Base-by-base conservation (phyloP, 768 basidiomycete species). In the Pleurotus tuoliensis region DNA sequence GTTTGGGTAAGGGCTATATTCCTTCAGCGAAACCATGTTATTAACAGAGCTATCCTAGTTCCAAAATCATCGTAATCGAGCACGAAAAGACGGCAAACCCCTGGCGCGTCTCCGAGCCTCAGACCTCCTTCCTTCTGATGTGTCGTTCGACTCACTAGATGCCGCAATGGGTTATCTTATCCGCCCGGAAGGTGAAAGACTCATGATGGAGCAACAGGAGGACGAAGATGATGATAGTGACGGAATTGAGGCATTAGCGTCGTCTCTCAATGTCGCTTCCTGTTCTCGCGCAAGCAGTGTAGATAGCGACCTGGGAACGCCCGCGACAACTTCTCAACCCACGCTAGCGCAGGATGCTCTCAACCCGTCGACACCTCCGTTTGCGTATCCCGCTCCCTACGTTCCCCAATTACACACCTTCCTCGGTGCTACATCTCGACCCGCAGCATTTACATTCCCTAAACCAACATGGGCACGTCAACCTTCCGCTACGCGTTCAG, bases 1-100 rank as follows among this genome's bases (percentile, higher is more conserved):
- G 27, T 27, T 3, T 27, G 27, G 27, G 27, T 27, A n/a, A n/a
- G n/a, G n/a, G n/a, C n/a, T n/a, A n/a, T n/a, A n/a, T n/a, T n/a
- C n/a, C n/a, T n/a, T n/a, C n/a, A n/a, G n/a, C n/a, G n/a, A n/a
- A n/a, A n/a, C n/a, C n/a, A n/a, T n/a, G n/a, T n/a, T n/a, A n/a
- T n/a, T n/a, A n/a, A n/a, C n/a, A n/a, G n/a, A n/a, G n/a, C n/a
- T n/a, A n/a, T n/a, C n/a, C n/a, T n/a, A 83, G 82, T 83, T 83
- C 52, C 82, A 83, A 66, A 83, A 83, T 37, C 77, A 76, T 39
- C 75, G 82, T 3, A 71, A 69, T 49, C 73, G 76, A 7, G 69
- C 71, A 0, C 74, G 64, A 44, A 67, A 63, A 45, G 74, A 70
- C 15, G 69, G 69, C 5, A 66, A 43, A 43, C 11, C 5, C 5